These are phyloP conservation scores for Tremellales sp. DNA, from an alignment of 1,284 basidiomycete genomes.

Conservation along the genomic window DNA sequence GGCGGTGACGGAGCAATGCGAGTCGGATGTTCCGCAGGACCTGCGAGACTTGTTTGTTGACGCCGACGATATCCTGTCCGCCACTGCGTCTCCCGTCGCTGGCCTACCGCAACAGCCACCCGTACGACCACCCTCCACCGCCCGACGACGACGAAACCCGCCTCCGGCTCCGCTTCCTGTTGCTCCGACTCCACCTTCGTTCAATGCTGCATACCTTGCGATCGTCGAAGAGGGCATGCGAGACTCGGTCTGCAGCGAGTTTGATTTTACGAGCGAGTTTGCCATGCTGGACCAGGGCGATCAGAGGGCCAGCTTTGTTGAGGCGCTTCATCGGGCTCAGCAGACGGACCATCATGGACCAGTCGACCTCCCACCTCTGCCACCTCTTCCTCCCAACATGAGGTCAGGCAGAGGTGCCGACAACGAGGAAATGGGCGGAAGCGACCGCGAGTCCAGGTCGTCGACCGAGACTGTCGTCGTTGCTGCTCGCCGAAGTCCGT, in stretches of 20 bases:
- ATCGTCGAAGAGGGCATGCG: background rate
- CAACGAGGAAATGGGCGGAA: conserved; percentile 10
- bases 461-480: conserved; percentile 10
- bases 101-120: conserved; percentile 9
- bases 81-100: conserved; percentile 17
- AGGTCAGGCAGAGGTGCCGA: conserved; percentile 1
- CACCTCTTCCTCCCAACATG: conserved; percentile 3
- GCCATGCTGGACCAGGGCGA: conserved; percentile 64
- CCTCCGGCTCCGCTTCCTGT: conserved; percentile 12
- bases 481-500: conserved; percentile 22
- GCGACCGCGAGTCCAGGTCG: conserved; percentile 8
- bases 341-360: conserved; percentile 1
- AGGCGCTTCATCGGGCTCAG: conserved; percentile 39
- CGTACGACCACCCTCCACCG: background rate
- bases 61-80: conserved; percentile 3
- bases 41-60: conserved; percentile 16
- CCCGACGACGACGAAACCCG: conserved; percentile 2
- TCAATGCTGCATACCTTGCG: background rate
- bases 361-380: conserved; percentile 9
- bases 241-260: conserved; percentile 40
- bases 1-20: background rate
- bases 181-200: conserved; percentile 1
- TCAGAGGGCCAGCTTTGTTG: conserved; percentile 69
- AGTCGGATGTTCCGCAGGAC: conserved; percentile 22
- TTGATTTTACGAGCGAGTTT: conserved; percentile 80